These are phyloP conservation scores for Paratinospora sagittata DNA, from an alignment of 164 flowering plant genomes.

Conservation along the genomic window DNA sequence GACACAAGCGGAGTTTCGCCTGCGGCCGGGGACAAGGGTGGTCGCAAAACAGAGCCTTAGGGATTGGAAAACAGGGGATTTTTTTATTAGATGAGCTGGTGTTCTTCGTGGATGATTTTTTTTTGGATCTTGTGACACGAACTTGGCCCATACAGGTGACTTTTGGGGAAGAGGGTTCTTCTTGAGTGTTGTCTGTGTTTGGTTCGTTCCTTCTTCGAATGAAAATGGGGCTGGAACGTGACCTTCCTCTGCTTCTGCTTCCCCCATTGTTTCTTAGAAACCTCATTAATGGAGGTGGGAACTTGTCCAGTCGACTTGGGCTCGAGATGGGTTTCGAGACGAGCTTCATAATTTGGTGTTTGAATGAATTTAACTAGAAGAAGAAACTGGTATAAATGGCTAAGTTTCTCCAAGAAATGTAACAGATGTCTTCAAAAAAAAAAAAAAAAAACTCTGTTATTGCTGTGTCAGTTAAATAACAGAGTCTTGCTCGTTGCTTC, in stretches of 20 bases:
- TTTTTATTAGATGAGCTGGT: neutral
- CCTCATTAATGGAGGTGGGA: constrained; percentile 58
- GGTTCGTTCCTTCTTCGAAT: constrained; percentile 24
- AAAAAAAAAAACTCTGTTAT: neutral
- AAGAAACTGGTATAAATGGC: neutral
- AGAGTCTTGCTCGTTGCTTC: neutral
- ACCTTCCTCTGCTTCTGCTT: constrained; percentile 60
- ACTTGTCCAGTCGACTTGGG: constrained; percentile 55
- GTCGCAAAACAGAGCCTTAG: constrained; percentile 18
- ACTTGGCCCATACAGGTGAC: constrained; percentile 75
- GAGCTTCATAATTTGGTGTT: constrained; percentile 31
- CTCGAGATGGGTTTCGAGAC: constrained; percentile 54
- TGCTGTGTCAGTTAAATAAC: neutral
- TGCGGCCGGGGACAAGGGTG: too few relatives aligned
- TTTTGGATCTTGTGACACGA: constrained; percentile 32
- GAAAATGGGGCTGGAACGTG: constrained; percentile 61
- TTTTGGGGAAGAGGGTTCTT: constrained; percentile 68
- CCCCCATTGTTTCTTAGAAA: constrained; percentile 51
- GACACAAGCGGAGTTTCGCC: too few relatives aligned
- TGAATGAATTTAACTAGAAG: neutral
- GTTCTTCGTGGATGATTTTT: neutral
- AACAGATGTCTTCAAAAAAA: neutral
- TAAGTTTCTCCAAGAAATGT: too few relatives aligned
- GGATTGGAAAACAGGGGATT: constrained; percentile 30
- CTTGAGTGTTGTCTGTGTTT: constrained; percentile 19